phyloP scores from a whole-genome alignment of 1,139 yeast genomes.

The Blastobotrys aristatus region DNA sequence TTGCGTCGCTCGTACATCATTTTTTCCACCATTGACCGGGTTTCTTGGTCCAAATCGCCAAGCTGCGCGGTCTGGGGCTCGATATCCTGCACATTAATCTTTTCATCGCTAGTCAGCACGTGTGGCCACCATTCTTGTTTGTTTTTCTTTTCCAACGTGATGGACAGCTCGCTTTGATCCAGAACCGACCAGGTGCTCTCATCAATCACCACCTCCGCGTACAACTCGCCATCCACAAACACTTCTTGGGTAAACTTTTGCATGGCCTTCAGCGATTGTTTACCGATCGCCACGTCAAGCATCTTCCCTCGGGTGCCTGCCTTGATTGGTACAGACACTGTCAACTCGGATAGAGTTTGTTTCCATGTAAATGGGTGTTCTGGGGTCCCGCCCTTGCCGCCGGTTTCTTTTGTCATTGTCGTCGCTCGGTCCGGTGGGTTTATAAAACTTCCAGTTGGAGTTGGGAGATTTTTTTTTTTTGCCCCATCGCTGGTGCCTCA shows the following conservation, averaged over 20 bases:
- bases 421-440: not conserved
- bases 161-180: constrained; percentile 36
- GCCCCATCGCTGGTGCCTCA: too few relatives aligned
- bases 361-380: constrained; percentile 35
- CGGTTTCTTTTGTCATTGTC: constrained; percentile 1
- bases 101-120: constrained; percentile 40
- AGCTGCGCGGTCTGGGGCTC: constrained; percentile 40
- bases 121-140: constrained; percentile 45
- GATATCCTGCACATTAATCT: constrained; percentile 39
- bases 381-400: constrained; percentile 9
- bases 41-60: constrained; percentile 41
- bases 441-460: not conserved
- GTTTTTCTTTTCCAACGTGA: constrained; percentile 39
- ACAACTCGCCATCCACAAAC: constrained; percentile 35
- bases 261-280: constrained; percentile 27
- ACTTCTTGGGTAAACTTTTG: constrained; percentile 24
- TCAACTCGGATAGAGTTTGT: constrained; percentile 42
- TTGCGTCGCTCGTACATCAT: constrained; percentile 46
- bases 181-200: constrained; percentile 42
- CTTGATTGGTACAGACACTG: constrained; percentile 34
- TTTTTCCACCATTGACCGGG: constrained; percentile 43
- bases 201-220: constrained; percentile 33
- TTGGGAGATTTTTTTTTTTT: not conserved
- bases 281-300: constrained; percentile 29
- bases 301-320: constrained; percentile 36